A percentile compares a stretch with the other conserved stretches of the same genome.
phyloP scores from a whole-genome alignment of 2,329 filamentous ascomycete genomes.

The Calonectria leucothoes region DNA sequence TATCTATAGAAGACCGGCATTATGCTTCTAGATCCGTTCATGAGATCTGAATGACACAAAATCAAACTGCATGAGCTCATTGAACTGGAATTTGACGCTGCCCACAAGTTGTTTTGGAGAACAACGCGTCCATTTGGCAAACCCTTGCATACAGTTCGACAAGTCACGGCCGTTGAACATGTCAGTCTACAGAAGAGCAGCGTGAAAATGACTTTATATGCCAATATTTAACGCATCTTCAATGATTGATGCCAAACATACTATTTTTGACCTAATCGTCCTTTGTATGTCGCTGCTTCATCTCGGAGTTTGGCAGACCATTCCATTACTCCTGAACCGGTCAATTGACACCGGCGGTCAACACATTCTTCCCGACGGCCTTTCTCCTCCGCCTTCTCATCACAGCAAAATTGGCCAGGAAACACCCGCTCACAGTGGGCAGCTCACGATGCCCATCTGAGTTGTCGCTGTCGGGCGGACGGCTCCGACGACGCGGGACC shows the following conservation, averaged over 20 bases:
- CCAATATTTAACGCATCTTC: not conserved
- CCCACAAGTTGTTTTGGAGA: not conserved
- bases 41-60: not conserved
- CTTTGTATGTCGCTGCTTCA: not conserved
- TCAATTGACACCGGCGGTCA: not conserved
- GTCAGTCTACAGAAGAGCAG: not conserved
- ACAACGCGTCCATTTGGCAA: not conserved
- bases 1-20: not conserved
- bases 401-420: not conserved
- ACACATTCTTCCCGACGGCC: not conserved
- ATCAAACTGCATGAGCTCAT: not conserved
- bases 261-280: not conserved
- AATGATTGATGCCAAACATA: not conserved
- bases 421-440: not conserved
- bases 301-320: not conserved
- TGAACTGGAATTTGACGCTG: not conserved
- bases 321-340: not conserved
- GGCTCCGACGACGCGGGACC: conserved; percentile 1
- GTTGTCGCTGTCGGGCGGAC: not conserved
- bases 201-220: not conserved
- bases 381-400: not conserved
- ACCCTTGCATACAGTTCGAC: not conserved
- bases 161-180: not conserved
- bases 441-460: not conserved
- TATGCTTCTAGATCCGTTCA: not conserved